Base-by-base conservation (phyloP, 257 asterid species). In the Penstemon davidsonii region DNA sequence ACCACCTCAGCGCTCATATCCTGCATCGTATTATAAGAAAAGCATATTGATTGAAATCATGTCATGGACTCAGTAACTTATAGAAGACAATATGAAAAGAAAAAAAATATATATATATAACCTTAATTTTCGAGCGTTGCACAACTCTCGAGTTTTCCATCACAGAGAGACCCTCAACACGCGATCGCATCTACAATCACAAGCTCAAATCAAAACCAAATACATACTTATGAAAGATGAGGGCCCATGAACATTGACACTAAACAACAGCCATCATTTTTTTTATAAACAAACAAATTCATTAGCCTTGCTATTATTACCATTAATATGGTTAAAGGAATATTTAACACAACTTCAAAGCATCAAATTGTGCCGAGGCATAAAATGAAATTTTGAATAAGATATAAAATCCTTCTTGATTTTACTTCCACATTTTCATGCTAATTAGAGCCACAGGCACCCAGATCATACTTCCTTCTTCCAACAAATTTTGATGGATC, bases 1-100 rank as follows among this genome's bases (percentile, higher is more conserved):
- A 92, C 95, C 81, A 92, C 96, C 84, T 89, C 96, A 41, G 98
- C 87, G 43, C 96, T 89, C 95, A 92, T 87, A 71, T 87, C 90
- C 98, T 92, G 81, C 66, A 68, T 72, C 42, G 69, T 66, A 78
- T 67, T 49, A 66, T 53, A 57, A 57, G 25, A 55, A 36, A 67
- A 40, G 67, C 56, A 52, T 11, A 37, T 54, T 40, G 9, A 15
- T 11, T 58, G 50, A 13, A 8, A 19, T 69, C 60, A 64, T 54
- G 47, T 19, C 8, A 62, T 37, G 58, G 38, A 60, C 47, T 40
- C 47, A 50, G 55, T 47, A 58, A 58, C 54, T 50, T 8, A 13
- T n/a, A 67, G 7, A 43, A 61, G 15, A 74, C 4, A 44, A 71
- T 43, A 18, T 69, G 41, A 49, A 45, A 42, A 44, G 65, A n/a